These are phyloP conservation scores for Hypomontagnella monticulosa DNA, from an alignment of 495 filamentous ascomycete genomes.

Conservation along the genomic window DNA sequence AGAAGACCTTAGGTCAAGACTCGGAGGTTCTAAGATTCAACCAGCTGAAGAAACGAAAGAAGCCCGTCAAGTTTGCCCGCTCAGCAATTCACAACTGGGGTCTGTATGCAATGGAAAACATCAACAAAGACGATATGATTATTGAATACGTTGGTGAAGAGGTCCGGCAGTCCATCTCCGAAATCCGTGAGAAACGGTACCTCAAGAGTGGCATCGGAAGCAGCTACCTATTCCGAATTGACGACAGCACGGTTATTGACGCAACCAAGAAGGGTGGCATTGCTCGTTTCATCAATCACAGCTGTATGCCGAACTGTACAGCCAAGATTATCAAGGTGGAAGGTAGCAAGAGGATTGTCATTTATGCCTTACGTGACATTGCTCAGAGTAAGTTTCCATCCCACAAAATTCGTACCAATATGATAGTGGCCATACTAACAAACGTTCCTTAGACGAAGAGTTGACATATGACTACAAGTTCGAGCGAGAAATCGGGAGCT, in stretches of 20 bases:
- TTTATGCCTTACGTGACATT: slow-evolving; percentile 96
- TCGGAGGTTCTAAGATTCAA: slow-evolving; percentile 95
- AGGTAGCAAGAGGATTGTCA: slow-evolving; percentile 98
- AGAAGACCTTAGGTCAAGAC: slow-evolving; percentile 84
- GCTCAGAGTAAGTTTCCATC: slow-evolving; percentile 76
- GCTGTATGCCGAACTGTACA: slow-evolving; percentile 97
- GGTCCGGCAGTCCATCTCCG: slow-evolving; percentile 93
- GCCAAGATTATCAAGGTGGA: slow-evolving; percentile 99
- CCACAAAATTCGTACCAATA: neutral
- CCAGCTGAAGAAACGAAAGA: slow-evolving; percentile 99
- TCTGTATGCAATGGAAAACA: slow-evolving; percentile 96
- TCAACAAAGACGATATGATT: slow-evolving; percentile 98
- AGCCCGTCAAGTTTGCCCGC: slow-evolving; percentile 96
- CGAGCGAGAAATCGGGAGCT: slow-evolving; percentile 92
- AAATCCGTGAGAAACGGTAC: slow-evolving; percentile 90
- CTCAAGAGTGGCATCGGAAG: slow-evolving; percentile 96
- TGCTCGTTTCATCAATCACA: slow-evolving; percentile 98
- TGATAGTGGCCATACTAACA: slow-evolving; percentile 54
- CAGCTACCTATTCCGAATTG: slow-evolving; percentile 97
- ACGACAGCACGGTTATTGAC: slow-evolving; percentile 97
- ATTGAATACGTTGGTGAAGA: slow-evolving; percentile 99
- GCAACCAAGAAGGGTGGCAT: slow-evolving; percentile 98
- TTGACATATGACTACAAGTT: slow-evolving; percentile 99
- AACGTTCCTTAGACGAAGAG: slow-evolving; percentile 79
- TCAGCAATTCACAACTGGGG: slow-evolving; percentile 99